These are phyloP conservation scores for Candida anutae DNA, from an alignment of 1,139 yeast species.

Conservation along the genomic window DNA sequence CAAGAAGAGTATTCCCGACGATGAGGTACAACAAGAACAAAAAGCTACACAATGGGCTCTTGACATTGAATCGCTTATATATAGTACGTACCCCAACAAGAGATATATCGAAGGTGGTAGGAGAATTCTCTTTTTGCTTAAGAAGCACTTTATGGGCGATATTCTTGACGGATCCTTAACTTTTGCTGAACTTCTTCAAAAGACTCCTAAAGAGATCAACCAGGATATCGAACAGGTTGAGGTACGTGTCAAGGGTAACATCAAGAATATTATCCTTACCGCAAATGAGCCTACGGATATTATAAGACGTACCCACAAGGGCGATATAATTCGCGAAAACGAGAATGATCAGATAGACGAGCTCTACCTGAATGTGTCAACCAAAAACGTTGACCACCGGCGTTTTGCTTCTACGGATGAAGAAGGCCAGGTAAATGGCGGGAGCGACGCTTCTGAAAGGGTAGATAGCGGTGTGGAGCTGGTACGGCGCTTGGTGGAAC, in stretches of 20 bases:
- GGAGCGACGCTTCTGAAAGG: background rate
- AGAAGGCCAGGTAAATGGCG: background rate
- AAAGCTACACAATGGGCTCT: conserved; percentile 30
- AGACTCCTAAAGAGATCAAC: conserved; percentile 61
- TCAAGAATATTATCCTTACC: conserved; percentile 11
- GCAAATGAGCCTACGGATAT: conserved; percentile 12
- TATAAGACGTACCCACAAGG: conserved; percentile 75
- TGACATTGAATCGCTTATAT: conserved; percentile 35
- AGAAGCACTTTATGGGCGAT: conserved; percentile 35
- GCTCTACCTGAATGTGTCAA: conserved; percentile 26
- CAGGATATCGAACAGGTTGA: conserved; percentile 68
- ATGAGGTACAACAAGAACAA: conserved; percentile 20
- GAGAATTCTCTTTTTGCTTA: conserved; percentile 29
- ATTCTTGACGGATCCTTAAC: conserved; percentile 41
- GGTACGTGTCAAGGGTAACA: conserved; percentile 49
- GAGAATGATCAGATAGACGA: conserved; percentile 19
- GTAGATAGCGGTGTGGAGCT: too few species aligned
- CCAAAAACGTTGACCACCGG: conserved; percentile 38
- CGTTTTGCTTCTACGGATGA: conserved; percentile 19
- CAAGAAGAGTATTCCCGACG: conserved; percentile 35
- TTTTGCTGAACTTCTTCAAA: conserved; percentile 44
- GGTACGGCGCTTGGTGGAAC: conserved; percentile 1
- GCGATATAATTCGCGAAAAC: conserved; percentile 54
- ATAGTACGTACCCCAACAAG: conserved; percentile 15
- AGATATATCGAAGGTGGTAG: conserved; percentile 37